Conservation (phyloP, 805 yeast genomes). For the Candida loeiensis region DNA sequence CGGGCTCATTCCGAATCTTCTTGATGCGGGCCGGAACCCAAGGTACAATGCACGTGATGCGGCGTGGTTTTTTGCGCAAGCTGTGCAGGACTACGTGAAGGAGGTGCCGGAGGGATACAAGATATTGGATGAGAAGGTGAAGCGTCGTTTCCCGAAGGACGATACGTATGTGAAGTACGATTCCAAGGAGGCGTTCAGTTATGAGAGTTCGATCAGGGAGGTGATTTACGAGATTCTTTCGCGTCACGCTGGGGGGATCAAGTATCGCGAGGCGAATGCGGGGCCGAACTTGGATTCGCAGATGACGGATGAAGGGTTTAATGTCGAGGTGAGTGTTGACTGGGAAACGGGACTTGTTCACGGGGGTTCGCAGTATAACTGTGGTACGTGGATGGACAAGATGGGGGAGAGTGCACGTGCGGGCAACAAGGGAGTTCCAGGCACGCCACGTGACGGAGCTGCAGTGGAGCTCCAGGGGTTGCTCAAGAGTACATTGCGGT, state of each 20-base stretch:
- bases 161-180: conserved; percentile 70
- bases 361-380: conserved; percentile 90
- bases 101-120: conserved; percentile 64
- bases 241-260: conserved; percentile 88
- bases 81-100: conserved; percentile 76
- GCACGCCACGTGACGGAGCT: conserved; percentile 97
- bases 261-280: conserved; percentile 92
- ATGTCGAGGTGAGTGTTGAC: conserved; percentile 75
- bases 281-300: conserved; percentile 85
- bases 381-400: conserved; percentile 99
- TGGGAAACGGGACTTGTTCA: conserved; percentile 85
- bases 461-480: conserved; percentile 90
- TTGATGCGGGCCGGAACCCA: conserved; percentile 92
- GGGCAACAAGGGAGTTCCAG: conserved; percentile 86
- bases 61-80: conserved; percentile 88
- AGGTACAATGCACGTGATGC: conserved; percentile 96
- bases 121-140: conserved; percentile 67
- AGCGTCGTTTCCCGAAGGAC: conserved; percentile 84
- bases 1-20: conserved; percentile 88
- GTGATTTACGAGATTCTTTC: conserved; percentile 74
- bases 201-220: conserved; percentile 68
- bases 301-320: conserved; percentile 90
- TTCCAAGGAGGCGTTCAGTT: conserved; percentile 72
- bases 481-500: conserved; percentile 77
- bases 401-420: conserved; percentile 94